These are phyloP conservation scores for Dittrichia graveolens DNA, from an alignment of 129 eudicot genomes.

Conservation along the genomic window DNA sequence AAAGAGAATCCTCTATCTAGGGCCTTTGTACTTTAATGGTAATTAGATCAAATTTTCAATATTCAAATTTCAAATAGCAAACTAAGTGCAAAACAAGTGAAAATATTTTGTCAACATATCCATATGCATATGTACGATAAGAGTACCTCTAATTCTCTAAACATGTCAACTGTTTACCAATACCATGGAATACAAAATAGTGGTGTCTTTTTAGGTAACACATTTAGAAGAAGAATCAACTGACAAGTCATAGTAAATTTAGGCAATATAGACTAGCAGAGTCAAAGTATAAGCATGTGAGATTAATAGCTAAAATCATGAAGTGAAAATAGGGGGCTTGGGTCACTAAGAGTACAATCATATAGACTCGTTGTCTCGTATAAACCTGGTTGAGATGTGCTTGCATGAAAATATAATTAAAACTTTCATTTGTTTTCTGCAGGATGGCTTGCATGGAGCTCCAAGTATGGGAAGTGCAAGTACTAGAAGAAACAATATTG, in stretches of 20 bases:
- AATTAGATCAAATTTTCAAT: background rate
- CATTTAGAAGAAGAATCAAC: background rate
- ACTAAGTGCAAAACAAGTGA: background rate
- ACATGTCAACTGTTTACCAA: background rate
- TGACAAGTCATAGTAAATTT: background rate
- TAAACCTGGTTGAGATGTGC: background rate
- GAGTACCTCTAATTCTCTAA: background rate
- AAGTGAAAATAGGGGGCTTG: background rate
- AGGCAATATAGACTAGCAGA: background rate
- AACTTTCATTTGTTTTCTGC: background rate
- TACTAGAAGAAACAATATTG: background rate
- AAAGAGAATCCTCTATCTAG: background rate
- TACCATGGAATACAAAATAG: background rate
- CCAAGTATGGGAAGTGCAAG: background rate
- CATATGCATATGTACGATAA: background rate
- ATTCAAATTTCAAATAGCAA: background rate
- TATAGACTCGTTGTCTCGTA: background rate
- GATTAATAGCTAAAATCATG: background rate
- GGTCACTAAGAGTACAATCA: constrained; percentile 7
- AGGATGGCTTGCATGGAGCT: background rate
- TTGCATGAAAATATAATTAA: background rate
- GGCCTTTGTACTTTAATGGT: background rate
- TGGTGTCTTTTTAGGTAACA: background rate
- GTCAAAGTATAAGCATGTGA: background rate
- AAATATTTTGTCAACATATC: background rate